A percentile compares a stretch with the other conserved stretches of the same genome.
Conservation (phyloP, 129 eudicot genomes). For the Flaveria brownii region DNA sequence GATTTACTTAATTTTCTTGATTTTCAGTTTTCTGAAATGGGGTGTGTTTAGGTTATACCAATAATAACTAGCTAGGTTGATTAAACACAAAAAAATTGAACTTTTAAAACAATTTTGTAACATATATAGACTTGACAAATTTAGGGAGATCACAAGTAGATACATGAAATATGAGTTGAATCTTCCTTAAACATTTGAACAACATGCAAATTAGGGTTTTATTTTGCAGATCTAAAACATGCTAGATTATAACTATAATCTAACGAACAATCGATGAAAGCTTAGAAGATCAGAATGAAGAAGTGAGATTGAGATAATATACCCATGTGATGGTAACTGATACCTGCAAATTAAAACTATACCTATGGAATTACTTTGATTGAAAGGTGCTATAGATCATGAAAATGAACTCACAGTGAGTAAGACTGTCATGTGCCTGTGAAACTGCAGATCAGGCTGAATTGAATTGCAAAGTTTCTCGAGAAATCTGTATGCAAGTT, state of each 20-base stretch:
- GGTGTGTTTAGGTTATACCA: constrained; percentile 8
- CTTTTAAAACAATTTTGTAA: background rate
- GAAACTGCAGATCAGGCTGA: constrained; percentile 34
- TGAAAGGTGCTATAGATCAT: constrained; percentile 22
- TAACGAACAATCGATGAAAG: constrained; percentile 10
- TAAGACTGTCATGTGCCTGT: constrained; percentile 37
- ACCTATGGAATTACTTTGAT: constrained; percentile 25
- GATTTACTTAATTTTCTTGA: background rate
- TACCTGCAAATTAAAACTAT: constrained; percentile 22
- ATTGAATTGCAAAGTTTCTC: constrained; percentile 35
- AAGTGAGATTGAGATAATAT: constrained; percentile 23
- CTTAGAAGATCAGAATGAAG: constrained; percentile 24
- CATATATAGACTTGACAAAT: background rate
- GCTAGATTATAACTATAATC: background rate
- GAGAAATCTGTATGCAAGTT: constrained; percentile 36
- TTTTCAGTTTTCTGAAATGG: background rate
- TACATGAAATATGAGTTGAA: constrained; percentile 8
- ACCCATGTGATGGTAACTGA: constrained; percentile 4
- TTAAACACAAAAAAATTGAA: background rate
- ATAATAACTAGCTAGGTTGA: constrained; percentile 3
- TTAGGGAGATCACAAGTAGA: background rate
- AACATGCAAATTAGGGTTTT: constrained; percentile 35
- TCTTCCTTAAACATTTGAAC: constrained; percentile 4
- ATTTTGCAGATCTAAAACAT: constrained; percentile 31
- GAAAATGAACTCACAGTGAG: constrained; percentile 38